Evolutionary conservation across 176 grass and related monocot species (phyloP).

Genomic region (Triticum dicoccoides): DNA sequence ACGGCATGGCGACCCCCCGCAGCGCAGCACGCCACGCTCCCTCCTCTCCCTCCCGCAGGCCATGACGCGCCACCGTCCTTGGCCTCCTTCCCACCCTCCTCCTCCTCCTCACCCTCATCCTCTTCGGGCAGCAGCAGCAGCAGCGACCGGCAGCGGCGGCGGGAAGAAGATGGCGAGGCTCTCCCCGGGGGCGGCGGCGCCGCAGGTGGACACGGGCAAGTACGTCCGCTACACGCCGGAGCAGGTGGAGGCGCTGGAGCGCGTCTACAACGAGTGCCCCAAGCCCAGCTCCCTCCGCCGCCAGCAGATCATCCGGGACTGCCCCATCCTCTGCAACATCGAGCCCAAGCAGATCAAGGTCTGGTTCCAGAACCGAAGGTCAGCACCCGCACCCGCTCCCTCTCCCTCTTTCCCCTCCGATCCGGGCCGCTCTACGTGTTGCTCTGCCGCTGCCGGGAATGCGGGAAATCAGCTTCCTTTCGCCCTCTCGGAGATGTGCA

Average conservation of each 20-base stretch:
- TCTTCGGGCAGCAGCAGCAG: neutral
- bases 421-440: neutral
- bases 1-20: conserved; percentile 17
- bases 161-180: conserved; percentile 52
- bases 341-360: conserved; percentile 99
- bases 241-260: conserved; percentile 97
- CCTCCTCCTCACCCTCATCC: neutral
- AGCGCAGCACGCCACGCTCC: neutral
- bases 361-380: conserved; percentile 99
- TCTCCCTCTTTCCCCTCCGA: neutral
- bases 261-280: conserved; percentile 95
- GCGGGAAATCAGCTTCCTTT: neutral
- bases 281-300: conserved; percentile 86
- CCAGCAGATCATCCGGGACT: conserved; percentile 93
- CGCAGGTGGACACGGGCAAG: conserved; percentile 82
- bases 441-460: neutral
- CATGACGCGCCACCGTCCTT: conserved; percentile 33
- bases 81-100: neutral
- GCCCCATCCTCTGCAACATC: conserved; percentile 89
- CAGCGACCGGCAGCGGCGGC: neutral
- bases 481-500: neutral
- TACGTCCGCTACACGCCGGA: conserved; percentile 97
- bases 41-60: neutral
- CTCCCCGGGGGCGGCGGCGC: conserved; percentile 36
- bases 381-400: neutral